Conservation (phyloP, 1,139 yeast species). For the Geotrichum restrictum region DNA sequence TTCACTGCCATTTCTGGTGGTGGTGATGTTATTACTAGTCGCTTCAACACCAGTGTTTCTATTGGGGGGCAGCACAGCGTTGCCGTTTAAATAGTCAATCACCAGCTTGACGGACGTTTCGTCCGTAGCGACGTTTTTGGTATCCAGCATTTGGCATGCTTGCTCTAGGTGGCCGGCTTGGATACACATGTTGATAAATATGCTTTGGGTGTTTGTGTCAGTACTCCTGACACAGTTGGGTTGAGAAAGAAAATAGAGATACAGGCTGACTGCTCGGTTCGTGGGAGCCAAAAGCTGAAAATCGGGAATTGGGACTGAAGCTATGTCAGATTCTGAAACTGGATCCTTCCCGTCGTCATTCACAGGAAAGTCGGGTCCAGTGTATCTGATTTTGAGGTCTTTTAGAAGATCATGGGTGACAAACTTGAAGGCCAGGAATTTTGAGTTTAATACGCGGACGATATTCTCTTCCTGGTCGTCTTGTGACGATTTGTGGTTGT, state of each 20-base stretch:
- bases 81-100: neutral
- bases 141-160: conserved; percentile 3
- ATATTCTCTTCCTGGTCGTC: conserved; percentile 2
- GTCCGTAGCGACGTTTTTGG: conserved; percentile 8
- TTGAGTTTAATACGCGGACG: conserved; percentile 14
- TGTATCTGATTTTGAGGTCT: conserved; percentile 12
- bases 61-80: too few relatives aligned
- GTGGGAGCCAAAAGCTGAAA: conserved; percentile 1
- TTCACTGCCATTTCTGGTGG: too few relatives aligned
- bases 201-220: conserved; percentile 1
- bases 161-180: conserved; percentile 2
- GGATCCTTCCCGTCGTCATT: conserved; percentile 1
- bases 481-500: neutral
- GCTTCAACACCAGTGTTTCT: too few relatives aligned
- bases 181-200: conserved; percentile 14
- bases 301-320: conserved; percentile 13
- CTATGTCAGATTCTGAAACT: conserved; percentile 2
- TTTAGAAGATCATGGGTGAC: conserved; percentile 9
- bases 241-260: conserved; percentile 11
- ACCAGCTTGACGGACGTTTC: conserved; percentile 5
- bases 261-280: conserved; percentile 5
- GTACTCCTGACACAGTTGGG: conserved; percentile 3
- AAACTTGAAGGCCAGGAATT: conserved; percentile 12
- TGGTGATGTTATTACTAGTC: too few relatives aligned
- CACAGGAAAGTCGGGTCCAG: conserved; percentile 10